Evolutionary conservation across 768 basidiomycete genomes (phyloP), one percentile per base, ranked within the genome.

Genomic region (Boletellus ananas): DNA sequence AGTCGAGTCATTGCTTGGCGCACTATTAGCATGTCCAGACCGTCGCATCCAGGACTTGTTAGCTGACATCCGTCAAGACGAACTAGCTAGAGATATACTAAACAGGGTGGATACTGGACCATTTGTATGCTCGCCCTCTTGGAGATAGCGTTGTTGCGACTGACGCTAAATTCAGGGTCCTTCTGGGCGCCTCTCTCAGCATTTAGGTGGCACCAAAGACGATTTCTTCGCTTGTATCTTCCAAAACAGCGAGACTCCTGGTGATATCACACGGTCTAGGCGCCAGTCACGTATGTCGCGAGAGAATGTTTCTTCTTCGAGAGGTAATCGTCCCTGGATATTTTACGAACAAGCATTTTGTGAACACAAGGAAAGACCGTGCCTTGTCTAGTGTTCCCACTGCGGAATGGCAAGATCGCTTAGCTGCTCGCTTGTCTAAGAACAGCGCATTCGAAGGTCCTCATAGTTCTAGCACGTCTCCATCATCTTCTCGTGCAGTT

Each of bases 1-100:
- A 63, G 87, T 94, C 58, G 93, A 94, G 68, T 87, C 90, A 12
- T 71, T 94, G n/a, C 75, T 94, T 6, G 92, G 90, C 33, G 84
- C 86, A 12, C 75, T 94, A 45, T 74, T 94, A 43, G 80, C 85
- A 58, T 87, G 85, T 50, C 75, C 78, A 25, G 84, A 88, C 64
- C 72, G 78, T 16, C 72, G 83, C 50, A 82, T 87, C 0, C 80
- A 83, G 62, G 72, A 70, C 33, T 63, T 90, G 43, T 72, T 89
- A 34, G 70, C 75, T 31, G 84, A 87, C 57, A 66, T 90, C 39
- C 76, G 78, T 46, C 78, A 80, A 52, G 90, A 94, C 60, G 78
- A 83, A 37, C 76, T 92, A 35, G 90, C 92, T 2, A 73, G 81
- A 29, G 87, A 90, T 52, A 87, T 94, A 47, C 69, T 90, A 27